phyloP scores from a whole-genome alignment of 306 rosid genomes.

The Prosopis cineraria region DNA sequence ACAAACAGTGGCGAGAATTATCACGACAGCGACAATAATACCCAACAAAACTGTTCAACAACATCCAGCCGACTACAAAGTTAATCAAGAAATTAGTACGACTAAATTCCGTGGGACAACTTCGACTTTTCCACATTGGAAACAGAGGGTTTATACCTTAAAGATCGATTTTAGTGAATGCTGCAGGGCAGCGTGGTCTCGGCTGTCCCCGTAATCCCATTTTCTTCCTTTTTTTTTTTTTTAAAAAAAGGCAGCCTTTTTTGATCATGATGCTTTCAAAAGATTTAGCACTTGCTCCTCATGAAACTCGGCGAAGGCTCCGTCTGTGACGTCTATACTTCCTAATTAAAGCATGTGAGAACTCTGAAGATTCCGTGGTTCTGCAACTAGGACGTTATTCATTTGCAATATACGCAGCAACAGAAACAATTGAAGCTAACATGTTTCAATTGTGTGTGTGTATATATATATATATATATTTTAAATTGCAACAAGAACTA shows the following conservation, averaged over 20 bases:
- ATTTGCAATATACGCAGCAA: background rate
- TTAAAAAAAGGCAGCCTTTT: conserved; percentile 15
- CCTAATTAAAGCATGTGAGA: background rate
- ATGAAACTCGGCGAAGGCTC: background rate
- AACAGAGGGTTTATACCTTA: too few relatives aligned
- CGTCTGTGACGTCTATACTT: conserved; percentile 33
- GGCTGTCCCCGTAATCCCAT: conserved; percentile 19
- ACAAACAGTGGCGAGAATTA: background rate
- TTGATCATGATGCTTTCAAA: background rate
- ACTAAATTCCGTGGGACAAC: background rate
- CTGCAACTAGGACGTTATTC: background rate
- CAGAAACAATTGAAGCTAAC: background rate
- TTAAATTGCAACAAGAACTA: too few relatives aligned
- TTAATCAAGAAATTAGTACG: background rate
- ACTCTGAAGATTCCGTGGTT: background rate
- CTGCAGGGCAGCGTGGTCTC: background rate
- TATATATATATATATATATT: too few relatives aligned
- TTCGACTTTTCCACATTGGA: background rate
- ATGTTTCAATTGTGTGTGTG: too few relatives aligned
- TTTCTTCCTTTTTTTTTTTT: too few relatives aligned
- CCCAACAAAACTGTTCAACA: background rate
- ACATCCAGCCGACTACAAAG: background rate
- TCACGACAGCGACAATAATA: background rate
- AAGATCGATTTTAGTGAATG: background rate
- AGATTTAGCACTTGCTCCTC: conserved; percentile 1